Conservation (phyloP, 768 basidiomycete genomes). For the Russula brevipes region DNA sequence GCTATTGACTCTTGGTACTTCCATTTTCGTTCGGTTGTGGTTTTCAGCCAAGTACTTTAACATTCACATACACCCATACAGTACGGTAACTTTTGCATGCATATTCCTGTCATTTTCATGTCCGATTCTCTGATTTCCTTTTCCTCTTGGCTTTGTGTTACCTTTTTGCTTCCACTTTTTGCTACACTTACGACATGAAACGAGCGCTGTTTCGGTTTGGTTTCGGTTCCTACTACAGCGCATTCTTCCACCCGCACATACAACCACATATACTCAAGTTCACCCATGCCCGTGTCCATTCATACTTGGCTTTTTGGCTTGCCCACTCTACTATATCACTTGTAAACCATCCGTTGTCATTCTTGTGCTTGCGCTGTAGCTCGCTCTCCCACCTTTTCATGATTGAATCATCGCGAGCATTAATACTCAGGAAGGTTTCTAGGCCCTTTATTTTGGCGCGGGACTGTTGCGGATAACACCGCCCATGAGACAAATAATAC, state of each 20-base stretch:
- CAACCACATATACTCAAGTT: conserved; percentile 12
- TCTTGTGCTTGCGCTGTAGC: background rate
- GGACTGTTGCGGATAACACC: background rate
- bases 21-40: background rate
- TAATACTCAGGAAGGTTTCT: background rate
- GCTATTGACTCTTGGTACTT: background rate
- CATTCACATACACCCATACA: conserved; percentile 18
- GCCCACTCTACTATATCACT: conserved; percentile 2
- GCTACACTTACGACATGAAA: conserved; percentile 8
- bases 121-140: background rate
- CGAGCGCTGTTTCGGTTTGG: background rate
- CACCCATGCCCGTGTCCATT: background rate
- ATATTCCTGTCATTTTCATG: conserved; percentile 5
- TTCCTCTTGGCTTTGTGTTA: background rate
- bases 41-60: background rate
- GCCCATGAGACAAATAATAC: background rate
- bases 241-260: background rate
- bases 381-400: background rate
- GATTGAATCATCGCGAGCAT: background rate
- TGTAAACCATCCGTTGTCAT: background rate
- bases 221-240: conserved; percentile 1
- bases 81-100: conserved; percentile 9
- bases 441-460: no score
- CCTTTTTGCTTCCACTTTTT: background rate
- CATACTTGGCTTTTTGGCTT: conserved; percentile 4